These are phyloP conservation scores for Pythium diclinum DNA, from an alignment of 352 stramenopile species.

Conservation along the genomic window DNA sequence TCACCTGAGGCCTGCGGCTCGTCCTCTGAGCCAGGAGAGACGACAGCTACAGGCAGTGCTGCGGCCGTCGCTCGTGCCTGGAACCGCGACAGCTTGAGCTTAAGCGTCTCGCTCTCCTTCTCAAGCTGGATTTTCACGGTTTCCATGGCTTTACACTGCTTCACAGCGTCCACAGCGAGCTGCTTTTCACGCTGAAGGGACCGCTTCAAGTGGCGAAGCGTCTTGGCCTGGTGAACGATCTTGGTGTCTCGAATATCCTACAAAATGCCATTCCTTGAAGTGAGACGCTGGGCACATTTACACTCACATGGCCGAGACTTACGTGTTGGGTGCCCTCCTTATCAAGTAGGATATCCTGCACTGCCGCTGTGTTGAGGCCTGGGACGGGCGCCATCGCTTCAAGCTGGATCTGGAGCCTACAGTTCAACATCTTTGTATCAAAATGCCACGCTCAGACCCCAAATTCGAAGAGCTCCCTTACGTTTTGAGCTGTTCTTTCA, in stretches of 20 bases:
- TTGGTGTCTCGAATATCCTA: constrained; percentile 75
- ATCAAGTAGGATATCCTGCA: constrained; percentile 64
- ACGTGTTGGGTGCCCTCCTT: constrained; percentile 60
- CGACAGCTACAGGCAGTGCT: constrained; percentile 25
- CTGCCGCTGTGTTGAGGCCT: constrained; percentile 42
- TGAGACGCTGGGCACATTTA: neutral
- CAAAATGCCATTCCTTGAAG: neutral
- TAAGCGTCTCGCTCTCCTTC: constrained; percentile 57
- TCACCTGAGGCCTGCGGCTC: constrained; percentile 8
- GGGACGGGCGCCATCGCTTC: constrained; percentile 65
- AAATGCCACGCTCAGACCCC: too few relatives aligned
- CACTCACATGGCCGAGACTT: neutral
- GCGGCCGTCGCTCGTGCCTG: constrained; percentile 37
- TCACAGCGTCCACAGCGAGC: constrained; percentile 36
- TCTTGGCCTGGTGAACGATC: constrained; percentile 77
- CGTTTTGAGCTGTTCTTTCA: constrained; percentile 62
- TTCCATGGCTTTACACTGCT: constrained; percentile 39
- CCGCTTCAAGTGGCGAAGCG: constrained; percentile 56
- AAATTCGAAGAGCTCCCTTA: constrained; percentile 13
- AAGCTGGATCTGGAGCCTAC: constrained; percentile 64
- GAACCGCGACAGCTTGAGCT: constrained; percentile 54
- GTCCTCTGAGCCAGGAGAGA: neutral
- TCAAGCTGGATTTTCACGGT: constrained; percentile 37
- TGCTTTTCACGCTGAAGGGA: constrained; percentile 60
- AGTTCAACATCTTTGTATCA: neutral